Evolutionary conservation across 805 yeast species (phyloP).

Genomic region (Torulaspora franciscae): DNA sequence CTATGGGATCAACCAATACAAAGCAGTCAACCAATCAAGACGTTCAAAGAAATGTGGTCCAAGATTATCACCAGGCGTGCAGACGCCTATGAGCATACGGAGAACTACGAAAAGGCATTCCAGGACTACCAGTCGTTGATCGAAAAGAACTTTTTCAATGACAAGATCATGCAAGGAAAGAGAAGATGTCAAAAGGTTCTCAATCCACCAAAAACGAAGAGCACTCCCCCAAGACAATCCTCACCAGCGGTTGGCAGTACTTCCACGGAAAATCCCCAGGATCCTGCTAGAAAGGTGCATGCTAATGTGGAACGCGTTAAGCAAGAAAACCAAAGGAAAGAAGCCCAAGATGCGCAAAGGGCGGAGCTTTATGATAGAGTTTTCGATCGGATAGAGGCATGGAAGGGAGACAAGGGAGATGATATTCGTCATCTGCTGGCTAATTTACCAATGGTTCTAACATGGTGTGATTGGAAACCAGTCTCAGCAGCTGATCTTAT

Average conservation of each 20-base stretch:
- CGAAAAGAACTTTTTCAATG: slow-evolving; percentile 60
- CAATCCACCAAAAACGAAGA: slow-evolving; percentile 42
- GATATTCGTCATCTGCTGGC: slow-evolving; percentile 75
- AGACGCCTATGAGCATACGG: slow-evolving; percentile 78
- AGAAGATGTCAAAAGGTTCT: slow-evolving; percentile 67
- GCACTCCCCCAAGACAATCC: slow-evolving; percentile 1
- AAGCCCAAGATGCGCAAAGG: slow-evolving; percentile 51
- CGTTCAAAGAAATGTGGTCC: slow-evolving; percentile 58
- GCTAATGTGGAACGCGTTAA: slow-evolving; percentile 50
- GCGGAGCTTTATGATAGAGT: slow-evolving; percentile 61
- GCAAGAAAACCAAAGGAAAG: slow-evolving; percentile 43
- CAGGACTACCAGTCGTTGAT: slow-evolving; percentile 57
- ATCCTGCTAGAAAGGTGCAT: slow-evolving; percentile 1
- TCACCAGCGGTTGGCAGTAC: background rate
- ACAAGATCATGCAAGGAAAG: slow-evolving; percentile 69
- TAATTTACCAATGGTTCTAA: slow-evolving; percentile 59
- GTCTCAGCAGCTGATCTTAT: slow-evolving; percentile 72
- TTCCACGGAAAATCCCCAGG: background rate
- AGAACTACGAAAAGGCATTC: slow-evolving; percentile 61
- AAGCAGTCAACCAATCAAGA: slow-evolving; percentile 22
- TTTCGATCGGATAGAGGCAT: slow-evolving; percentile 46
- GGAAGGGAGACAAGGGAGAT: slow-evolving; percentile 75
- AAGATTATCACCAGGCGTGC: slow-evolving; percentile 70
- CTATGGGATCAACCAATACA: slow-evolving; percentile 45
- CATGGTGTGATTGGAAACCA: slow-evolving; percentile 66